These are phyloP conservation scores for Ascochyta lentis DNA, from an alignment of 2,329 filamentous ascomycete genomes.

Conservation along the genomic window DNA sequence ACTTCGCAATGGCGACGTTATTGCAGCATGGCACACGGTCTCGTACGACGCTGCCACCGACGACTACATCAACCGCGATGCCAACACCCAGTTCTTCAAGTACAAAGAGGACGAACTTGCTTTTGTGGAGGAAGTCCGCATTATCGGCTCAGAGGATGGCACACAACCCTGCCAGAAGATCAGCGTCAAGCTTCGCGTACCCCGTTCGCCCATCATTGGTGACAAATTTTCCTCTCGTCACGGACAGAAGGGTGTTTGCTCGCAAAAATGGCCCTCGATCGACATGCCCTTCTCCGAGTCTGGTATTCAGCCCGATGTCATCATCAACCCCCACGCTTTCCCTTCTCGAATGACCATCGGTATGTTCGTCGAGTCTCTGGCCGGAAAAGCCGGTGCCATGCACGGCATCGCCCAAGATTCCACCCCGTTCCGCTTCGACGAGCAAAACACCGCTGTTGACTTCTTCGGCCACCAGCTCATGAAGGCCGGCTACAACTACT, in stretches of 20 bases:
- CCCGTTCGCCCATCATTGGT: slow-evolving; percentile 88
- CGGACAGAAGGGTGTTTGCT: slow-evolving; percentile 96
- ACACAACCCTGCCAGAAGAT: slow-evolving; percentile 85
- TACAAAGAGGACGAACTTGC: slow-evolving; percentile 92
- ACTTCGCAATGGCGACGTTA: slow-evolving; percentile 79
- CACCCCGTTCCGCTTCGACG: slow-evolving; percentile 93
- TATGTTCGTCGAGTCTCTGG: slow-evolving; percentile 97
- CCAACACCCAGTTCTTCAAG: slow-evolving; percentile 84
- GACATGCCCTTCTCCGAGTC: slow-evolving; percentile 98
- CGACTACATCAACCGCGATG: slow-evolving; percentile 83
- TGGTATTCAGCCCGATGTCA: slow-evolving; percentile 95
- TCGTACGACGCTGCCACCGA: slow-evolving; percentile 74
- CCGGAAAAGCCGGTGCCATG: slow-evolving; percentile 90
- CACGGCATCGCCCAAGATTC: slow-evolving; percentile 96
- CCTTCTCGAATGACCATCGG: slow-evolving; percentile 99
- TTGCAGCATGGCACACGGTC: slow-evolving; percentile 91
- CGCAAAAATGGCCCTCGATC: slow-evolving; percentile 90
- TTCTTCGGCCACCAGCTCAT: slow-evolving; percentile 96
- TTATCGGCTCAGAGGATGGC: slow-evolving; percentile 85
- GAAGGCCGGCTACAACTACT: slow-evolving; percentile 96
- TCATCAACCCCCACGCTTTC: slow-evolving; percentile 99
- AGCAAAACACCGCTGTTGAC: slow-evolving; percentile 88
- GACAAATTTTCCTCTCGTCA: slow-evolving; percentile 99
- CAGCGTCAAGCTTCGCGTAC: slow-evolving; percentile 91
- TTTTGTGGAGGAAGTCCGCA: slow-evolving; percentile 89